A percentile compares a stretch with the other conserved stretches of the same genome.
These are phyloP conservation scores for Auriscalpium microsporum DNA, from an alignment of 768 basidiomycete genomes.

Conservation along the genomic window DNA sequence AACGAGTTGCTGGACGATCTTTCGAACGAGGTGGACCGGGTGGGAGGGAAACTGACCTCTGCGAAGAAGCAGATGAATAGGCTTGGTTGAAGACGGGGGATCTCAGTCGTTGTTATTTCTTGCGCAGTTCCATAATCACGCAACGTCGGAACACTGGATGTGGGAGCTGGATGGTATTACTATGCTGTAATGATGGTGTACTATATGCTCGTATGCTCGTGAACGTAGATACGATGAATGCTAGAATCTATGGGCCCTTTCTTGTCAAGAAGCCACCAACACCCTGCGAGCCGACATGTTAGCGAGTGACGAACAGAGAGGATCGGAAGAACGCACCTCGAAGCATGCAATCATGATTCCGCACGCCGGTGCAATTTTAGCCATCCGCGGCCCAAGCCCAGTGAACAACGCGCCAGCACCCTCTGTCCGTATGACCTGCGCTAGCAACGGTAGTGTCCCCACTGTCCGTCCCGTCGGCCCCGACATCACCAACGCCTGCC, in stretches of 20 bases:
- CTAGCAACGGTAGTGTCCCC: constrained; percentile 54
- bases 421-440: constrained; percentile 69
- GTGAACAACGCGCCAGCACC: constrained; percentile 73
- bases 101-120: constrained; percentile 8
- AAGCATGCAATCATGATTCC: constrained; percentile 97
- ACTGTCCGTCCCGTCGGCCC: constrained; percentile 28
- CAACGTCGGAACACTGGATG: neutral
- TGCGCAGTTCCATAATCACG: neutral
- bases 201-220: neutral
- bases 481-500: constrained; percentile 77
- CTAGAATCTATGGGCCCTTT: constrained; percentile 13
- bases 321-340: constrained; percentile 45
- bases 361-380: constrained; percentile 95
- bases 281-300: constrained; percentile 34
- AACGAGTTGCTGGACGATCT: constrained; percentile 83
- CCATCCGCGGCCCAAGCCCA: constrained; percentile 80
- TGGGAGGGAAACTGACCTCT: constrained; percentile 67
- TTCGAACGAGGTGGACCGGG: constrained; percentile 64
- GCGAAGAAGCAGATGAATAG: constrained; percentile 79
- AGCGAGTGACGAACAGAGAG: constrained; percentile 3
- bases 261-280: constrained; percentile 46
- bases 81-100: constrained; percentile 39
- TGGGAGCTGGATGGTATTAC: neutral
- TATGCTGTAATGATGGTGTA: constrained; percentile 3
- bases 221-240: neutral